Percentiles rank a stretch among this genome's conserved stretches.
These are phyloP conservation scores for Ophiostoma australiae DNA, from an alignment of 2,329 filamentous ascomycete species.

Conservation along the genomic window DNA sequence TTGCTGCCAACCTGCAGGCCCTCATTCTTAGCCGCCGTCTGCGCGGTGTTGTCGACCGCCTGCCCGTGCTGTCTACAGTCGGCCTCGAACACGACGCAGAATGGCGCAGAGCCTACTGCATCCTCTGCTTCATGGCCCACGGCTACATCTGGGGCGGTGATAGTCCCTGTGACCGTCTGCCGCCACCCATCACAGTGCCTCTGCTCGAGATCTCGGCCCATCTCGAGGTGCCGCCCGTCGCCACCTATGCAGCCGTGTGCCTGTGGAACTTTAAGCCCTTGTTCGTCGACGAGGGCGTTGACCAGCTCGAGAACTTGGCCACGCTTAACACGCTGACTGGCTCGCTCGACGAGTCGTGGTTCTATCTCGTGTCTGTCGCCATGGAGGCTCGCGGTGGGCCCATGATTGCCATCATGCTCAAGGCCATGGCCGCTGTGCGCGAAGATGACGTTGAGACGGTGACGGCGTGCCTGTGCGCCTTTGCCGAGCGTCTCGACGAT, in stretches of 20 bases:
- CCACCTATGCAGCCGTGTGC: conserved; percentile 85
- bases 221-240: conserved; percentile 84
- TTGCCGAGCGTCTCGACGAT: conserved; percentile 85
- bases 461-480: conserved; percentile 67
- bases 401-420: conserved; percentile 81
- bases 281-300: conserved; percentile 75
- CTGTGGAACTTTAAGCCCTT: conserved; percentile 97
- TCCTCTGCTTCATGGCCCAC: conserved; percentile 87
- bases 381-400: conserved; percentile 90
- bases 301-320: conserved; percentile 80
- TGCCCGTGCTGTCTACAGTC: conserved; percentile 78
- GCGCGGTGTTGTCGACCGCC: conserved; percentile 68
- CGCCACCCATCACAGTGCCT: conserved; percentile 76
- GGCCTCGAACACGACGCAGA: conserved; percentile 78
- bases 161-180: conserved; percentile 70
- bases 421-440: conserved; percentile 76
- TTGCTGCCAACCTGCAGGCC: conserved; percentile 79
- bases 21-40: conserved; percentile 81
- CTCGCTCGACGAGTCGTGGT: conserved; percentile 95
- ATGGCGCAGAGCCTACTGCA: conserved; percentile 88
- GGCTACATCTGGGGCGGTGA: conserved; percentile 94
- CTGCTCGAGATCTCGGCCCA: conserved; percentile 70
- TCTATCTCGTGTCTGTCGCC: conserved; percentile 90
- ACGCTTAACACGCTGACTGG: conserved; percentile 90
- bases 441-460: conserved; percentile 65